Base-by-base conservation (phyloP, 2,329 filamentous ascomycete species). In the Cladorrhinum sp. region DNA sequence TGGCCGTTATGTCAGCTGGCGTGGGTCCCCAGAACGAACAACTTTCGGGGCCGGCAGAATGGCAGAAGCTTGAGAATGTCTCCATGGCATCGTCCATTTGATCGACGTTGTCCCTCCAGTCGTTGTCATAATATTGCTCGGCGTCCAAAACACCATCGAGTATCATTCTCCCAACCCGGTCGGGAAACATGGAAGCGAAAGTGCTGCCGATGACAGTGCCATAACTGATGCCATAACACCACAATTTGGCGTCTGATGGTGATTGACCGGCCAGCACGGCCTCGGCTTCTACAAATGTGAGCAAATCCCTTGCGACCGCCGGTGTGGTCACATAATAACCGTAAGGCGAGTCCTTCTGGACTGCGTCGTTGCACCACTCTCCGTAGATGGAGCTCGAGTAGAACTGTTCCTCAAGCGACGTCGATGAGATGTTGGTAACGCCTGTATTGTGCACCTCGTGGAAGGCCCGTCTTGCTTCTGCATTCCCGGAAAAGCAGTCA, bases 121-220 rank as follows among this genome's bases (percentile, higher is more conserved):
- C 55, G 41, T 57, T 57, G 9, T 23, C 16, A 27, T 57, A 57
- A 27, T 57, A 57, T 20, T 57, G 41, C 38, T 57, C 55, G 4
- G 55, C 38, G 41, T 57, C 22, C 5, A 57, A 6, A 2, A 32
- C 38, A 0, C 79, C 80, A 59, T 83, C 80, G 0, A 82, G 69
- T 13, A 83, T 77, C 52, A 83, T 66, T 3, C 79, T 74, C 0
- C 80, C 80, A 0, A 80, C 78, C 49, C 75, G 76, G 22, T 75
- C 65, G 1, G 80, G 80, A 45, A 82, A 82, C 76, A 82, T 78
- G 60, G 75, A 76, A 24, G 78, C 79, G 55, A 79, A 83, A 0
- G 78, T 81, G 67, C 82, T 79, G 0, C 78, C 81, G 52, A 83
- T 81, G 2, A 76, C 78, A 0, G 79, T 82, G 22, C 81, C 81